Evolutionary conservation across 768 basidiomycete species (phyloP).

Genomic region (Amanita pallidorosea): DNA sequence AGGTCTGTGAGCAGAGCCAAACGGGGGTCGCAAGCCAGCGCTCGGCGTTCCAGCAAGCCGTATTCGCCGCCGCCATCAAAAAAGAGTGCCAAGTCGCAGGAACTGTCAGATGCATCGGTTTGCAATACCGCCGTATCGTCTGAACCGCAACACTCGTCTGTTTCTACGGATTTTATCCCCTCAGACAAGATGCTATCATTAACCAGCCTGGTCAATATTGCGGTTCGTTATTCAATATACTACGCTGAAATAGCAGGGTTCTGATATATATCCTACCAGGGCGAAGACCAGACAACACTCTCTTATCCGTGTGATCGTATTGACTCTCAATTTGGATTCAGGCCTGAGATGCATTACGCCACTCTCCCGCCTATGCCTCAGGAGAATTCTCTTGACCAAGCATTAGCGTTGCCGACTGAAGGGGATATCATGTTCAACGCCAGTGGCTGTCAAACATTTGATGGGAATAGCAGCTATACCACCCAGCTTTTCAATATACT

Average conservation of each 20-base stretch:
- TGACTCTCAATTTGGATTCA: not conserved
- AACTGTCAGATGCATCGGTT: no score
- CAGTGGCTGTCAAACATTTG: not conserved
- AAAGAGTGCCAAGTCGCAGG: not conserved
- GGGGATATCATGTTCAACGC: not conserved
- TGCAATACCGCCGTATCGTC: not conserved
- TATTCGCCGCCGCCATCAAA: not conserved
- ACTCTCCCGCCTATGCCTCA: not conserved
- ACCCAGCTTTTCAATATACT: not conserved
- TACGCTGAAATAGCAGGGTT: not conserved
- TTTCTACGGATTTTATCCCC: not conserved
- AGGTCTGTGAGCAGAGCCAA: slow-evolving; percentile 5
- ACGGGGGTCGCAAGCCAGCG: no score
- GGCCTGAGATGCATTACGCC: not conserved
- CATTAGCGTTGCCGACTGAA: not conserved
- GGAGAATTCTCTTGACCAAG: not conserved
- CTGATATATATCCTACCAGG: not conserved
- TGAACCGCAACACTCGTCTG: not conserved
- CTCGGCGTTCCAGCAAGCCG: not conserved
- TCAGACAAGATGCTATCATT: not conserved
- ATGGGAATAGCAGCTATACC: not conserved
- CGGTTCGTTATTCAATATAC: not conserved
- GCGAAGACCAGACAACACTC: not conserved
- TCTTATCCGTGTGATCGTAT: not conserved
- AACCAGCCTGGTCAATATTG: not conserved